Evolutionary conservation across 2,329 filamentous ascomycete species (phyloP).

Genomic region (Conoideocrella luteorostrata): DNA sequence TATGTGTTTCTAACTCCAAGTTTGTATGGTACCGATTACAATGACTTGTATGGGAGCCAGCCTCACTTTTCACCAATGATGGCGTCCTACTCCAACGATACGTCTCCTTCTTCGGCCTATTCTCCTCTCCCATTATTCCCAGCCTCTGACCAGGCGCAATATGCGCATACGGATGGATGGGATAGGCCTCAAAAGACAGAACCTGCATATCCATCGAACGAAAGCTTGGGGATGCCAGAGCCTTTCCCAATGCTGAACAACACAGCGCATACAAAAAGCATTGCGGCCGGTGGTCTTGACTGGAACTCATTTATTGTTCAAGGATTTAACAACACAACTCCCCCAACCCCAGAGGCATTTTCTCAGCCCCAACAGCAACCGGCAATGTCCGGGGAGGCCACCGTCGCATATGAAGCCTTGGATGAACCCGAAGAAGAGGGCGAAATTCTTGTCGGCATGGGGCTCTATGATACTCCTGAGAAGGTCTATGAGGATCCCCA

Average conservation of each 20-base stretch:
- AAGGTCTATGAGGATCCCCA: conserved; percentile 43
- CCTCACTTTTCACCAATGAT: conserved; percentile 46
- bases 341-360: conserved; percentile 55
- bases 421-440: conserved; percentile 53
- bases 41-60: conserved; percentile 34
- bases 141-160: conserved; percentile 30
- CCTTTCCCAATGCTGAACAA: conserved; percentile 23
- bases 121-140: conserved; percentile 46
- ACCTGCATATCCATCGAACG: conserved; percentile 20
- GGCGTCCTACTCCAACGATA: conserved; percentile 49
- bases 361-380: conserved; percentile 45
- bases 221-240: conserved; percentile 19
- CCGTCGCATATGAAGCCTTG: conserved; percentile 41
- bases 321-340: conserved; percentile 42
- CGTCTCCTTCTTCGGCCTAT: conserved; percentile 48
- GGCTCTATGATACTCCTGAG: conserved; percentile 69
- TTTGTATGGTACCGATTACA: conserved; percentile 30
- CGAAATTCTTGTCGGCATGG: conserved; percentile 75
- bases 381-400: conserved; percentile 44
- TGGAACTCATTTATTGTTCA: conserved; percentile 43
- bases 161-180: conserved; percentile 34
- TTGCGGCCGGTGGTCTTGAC: conserved; percentile 17
- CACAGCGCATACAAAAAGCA: conserved; percentile 8
- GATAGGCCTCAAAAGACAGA: conserved; percentile 23
- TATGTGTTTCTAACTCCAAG: conserved; percentile 32